These are phyloP conservation scores for Chaetomiaceae sp. DNA, from an alignment of 2,329 filamentous ascomycete genomes.

Conservation along the genomic window DNA sequence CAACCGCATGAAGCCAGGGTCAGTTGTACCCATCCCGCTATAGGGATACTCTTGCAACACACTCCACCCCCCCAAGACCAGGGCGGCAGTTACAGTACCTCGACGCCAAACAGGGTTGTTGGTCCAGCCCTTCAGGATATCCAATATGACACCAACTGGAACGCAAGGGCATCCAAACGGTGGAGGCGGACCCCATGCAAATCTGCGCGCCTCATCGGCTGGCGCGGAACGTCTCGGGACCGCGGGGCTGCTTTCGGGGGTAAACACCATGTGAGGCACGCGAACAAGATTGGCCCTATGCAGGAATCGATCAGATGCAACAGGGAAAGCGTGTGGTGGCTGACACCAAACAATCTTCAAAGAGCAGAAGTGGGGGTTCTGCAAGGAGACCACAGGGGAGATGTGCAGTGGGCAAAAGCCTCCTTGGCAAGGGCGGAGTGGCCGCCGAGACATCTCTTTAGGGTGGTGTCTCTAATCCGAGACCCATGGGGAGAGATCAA, in stretches of 20 bases:
- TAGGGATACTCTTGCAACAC: slow-evolving; percentile 21
- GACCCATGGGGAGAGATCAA: slow-evolving; percentile 21
- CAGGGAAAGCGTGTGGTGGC: slow-evolving; percentile 13
- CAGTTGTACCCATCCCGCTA: slow-evolving; percentile 11
- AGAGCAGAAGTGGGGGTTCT: slow-evolving; percentile 16
- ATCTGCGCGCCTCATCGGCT: slow-evolving; percentile 14
- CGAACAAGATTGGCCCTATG: slow-evolving; percentile 40
- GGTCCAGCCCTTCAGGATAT: slow-evolving; percentile 7
- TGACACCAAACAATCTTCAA: slow-evolving; percentile 19
- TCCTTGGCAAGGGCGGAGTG: slow-evolving; percentile 26
- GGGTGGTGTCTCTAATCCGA: slow-evolving; percentile 19
- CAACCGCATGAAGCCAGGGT: slow-evolving; percentile 14
- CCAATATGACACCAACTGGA: slow-evolving; percentile 22
- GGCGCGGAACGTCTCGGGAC: slow-evolving; percentile 12
- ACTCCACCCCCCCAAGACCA: no score
- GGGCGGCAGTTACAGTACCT: slow-evolving; percentile 15
- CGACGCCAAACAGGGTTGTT: slow-evolving; percentile 18
- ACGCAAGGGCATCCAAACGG: slow-evolving; percentile 26
- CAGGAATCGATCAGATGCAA: slow-evolving; percentile 26
- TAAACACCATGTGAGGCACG: slow-evolving; percentile 34
- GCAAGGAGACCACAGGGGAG: slow-evolving; percentile 15
- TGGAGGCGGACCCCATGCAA: slow-evolving; percentile 7
- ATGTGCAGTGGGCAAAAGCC: slow-evolving; percentile 5
- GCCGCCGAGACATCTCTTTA: slow-evolving; percentile 16
- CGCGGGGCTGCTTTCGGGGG: slow-evolving; percentile 13